These are phyloP conservation scores for Dactylellina sp. DNA, from an alignment of 2,329 filamentous ascomycete genomes.

Conservation along the genomic window DNA sequence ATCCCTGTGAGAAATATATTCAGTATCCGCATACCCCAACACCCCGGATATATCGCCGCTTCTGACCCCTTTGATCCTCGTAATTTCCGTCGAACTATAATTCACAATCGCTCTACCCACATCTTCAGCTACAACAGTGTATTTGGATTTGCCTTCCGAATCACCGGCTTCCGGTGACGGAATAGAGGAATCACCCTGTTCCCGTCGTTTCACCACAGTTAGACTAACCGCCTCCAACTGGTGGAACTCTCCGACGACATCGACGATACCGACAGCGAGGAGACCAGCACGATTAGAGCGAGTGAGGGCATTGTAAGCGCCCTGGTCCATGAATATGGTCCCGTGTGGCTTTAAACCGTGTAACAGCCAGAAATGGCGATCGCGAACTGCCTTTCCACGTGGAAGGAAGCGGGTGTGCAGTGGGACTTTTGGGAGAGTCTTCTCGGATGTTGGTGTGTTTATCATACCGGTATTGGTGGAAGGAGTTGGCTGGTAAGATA, in stretches of 20 bases:
- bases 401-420: constrained; percentile 94
- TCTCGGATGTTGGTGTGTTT: constrained; percentile 23
- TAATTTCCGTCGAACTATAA: constrained; percentile 87
- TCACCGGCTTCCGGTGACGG: too few species aligned
- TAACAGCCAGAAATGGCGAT: constrained; percentile 96
- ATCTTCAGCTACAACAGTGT: constrained; percentile 72
- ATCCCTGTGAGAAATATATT: constrained; percentile 58
- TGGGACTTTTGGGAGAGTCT: constrained; percentile 64
- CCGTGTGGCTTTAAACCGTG: constrained; percentile 92
- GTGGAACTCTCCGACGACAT: constrained; percentile 86
- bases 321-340: constrained; percentile 91
- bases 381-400: constrained; percentile 78
- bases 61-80: constrained; percentile 82
- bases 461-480: not conserved
- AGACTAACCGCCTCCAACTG: constrained; percentile 93
- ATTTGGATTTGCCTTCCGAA: constrained; percentile 61
- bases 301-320: constrained; percentile 81
- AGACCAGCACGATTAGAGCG: constrained; percentile 80
- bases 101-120: constrained; percentile 92
- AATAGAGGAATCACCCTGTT: too few species aligned
- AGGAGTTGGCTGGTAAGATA: constrained; percentile 7
- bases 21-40: constrained; percentile 81
- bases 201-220: constrained; percentile 82
- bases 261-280: constrained; percentile 88
- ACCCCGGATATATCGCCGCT: constrained; percentile 83